Percentiles rank a stretch among this genome's conserved stretches.
Conservation (phyloP, 2,329 filamentous ascomycete species). For the Pochonia chlamydosporia region DNA sequence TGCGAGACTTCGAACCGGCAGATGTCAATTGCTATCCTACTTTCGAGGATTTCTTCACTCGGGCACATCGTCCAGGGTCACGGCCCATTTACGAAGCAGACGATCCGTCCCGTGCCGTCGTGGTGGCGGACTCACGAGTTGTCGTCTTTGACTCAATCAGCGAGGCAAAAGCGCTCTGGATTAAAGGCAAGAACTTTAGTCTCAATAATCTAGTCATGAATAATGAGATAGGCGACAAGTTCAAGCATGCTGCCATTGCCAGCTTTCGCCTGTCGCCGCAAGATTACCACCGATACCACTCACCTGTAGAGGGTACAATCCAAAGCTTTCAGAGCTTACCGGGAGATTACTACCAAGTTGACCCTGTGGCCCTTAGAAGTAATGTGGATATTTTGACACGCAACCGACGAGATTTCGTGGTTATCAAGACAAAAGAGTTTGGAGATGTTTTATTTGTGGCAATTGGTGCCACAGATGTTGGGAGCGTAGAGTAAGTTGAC, state of each 20-base stretch:
- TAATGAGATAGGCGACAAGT: constrained; percentile 23
- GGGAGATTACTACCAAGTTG: constrained; percentile 37
- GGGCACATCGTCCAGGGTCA: constrained; percentile 22
- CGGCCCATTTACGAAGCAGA: constrained; percentile 21
- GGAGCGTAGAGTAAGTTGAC: constrained; percentile 33
- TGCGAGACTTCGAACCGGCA: constrained; percentile 28
- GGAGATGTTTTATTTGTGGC: constrained; percentile 35
- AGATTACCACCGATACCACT: constrained; percentile 40
- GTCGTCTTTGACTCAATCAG: constrained; percentile 29
- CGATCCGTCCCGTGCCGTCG: constrained; percentile 21
- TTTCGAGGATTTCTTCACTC: constrained; percentile 34
- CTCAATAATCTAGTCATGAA: constrained; percentile 32
- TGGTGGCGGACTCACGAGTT: constrained; percentile 30
- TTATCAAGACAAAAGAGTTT: constrained; percentile 31
- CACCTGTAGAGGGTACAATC: constrained; percentile 32
- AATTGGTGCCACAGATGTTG: constrained; percentile 33
- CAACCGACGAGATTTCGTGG: constrained; percentile 30
- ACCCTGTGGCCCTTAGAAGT: constrained; percentile 25
- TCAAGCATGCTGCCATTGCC: constrained; percentile 28
- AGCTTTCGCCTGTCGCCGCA: constrained; percentile 36
- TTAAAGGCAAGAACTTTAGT: constrained; percentile 37
- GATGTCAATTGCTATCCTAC: constrained; percentile 26
- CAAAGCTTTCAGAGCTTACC: constrained; percentile 31
- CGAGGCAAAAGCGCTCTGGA: constrained; percentile 29
- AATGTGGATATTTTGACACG: constrained; percentile 30